Percentiles rank a stretch among this genome's conserved stretches.
Evolutionary conservation across 495 filamentous ascomycete species (phyloP).

Genomic region (Talaromyces proteolyticus): DNA sequence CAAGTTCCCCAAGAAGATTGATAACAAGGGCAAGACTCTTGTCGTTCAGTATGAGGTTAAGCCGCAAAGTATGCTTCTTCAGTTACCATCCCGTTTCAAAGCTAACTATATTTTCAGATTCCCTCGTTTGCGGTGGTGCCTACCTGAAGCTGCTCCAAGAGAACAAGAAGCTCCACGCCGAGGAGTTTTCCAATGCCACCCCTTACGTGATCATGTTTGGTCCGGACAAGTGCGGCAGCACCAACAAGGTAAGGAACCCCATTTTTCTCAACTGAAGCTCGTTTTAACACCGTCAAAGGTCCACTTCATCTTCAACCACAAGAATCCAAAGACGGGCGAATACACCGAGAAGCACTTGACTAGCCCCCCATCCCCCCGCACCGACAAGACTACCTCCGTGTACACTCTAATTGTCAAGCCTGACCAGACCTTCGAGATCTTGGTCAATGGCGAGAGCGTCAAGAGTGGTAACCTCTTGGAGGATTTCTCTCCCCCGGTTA

Average conservation of each 20-base stretch:
- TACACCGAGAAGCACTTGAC: constrained; percentile 99
- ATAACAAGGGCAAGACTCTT: constrained; percentile 93
- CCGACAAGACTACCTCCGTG: constrained; percentile 83
- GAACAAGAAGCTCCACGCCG: constrained; percentile 91
- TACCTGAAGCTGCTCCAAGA: constrained; percentile 99
- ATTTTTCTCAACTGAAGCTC: background rate
- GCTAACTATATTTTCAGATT: constrained; percentile 49
- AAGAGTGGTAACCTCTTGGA: constrained; percentile 91
- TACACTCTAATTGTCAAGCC: constrained; percentile 96
- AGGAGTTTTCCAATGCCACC: constrained; percentile 96
- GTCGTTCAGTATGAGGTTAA: constrained; percentile 99
- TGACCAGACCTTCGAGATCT: constrained; percentile 90
- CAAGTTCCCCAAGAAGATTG: constrained; percentile 94
- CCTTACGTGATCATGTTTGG: constrained; percentile 99
- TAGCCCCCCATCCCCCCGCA: constrained; percentile 75
- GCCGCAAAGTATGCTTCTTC: constrained; percentile 74
- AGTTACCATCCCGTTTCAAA: background rate
- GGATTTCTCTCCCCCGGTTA: constrained; percentile 89
- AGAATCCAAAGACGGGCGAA: constrained; percentile 99
- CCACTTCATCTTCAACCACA: constrained; percentile 99
- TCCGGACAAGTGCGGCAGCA: constrained; percentile 98
- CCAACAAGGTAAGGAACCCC: constrained; percentile 70
- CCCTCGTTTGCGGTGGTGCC: constrained; percentile 96
- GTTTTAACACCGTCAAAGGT: constrained; percentile 45
- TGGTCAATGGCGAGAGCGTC: constrained; percentile 77